Conservation (phyloP, 2,329 filamentous ascomycete species). For the Exophiala mesophila region DNA sequence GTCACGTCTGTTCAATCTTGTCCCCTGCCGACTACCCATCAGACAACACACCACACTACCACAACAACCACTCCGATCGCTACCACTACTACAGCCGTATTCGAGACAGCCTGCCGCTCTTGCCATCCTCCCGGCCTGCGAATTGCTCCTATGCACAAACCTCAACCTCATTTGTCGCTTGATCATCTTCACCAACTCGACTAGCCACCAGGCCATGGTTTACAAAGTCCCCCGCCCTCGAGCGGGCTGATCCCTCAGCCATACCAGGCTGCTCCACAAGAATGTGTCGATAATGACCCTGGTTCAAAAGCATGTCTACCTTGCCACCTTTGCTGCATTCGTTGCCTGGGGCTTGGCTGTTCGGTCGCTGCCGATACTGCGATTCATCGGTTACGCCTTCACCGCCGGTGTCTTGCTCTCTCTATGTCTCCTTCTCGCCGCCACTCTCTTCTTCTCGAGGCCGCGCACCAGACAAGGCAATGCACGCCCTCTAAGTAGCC, state of each 20-base stretch:
- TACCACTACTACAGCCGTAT: too few species aligned
- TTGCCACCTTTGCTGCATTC: slow-evolving; percentile 47
- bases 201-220: slow-evolving; percentile 6
- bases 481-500: slow-evolving; percentile 40
- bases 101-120: too few species aligned
- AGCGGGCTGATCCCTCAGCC: slow-evolving; percentile 14
- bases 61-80: too few species aligned
- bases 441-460: slow-evolving; percentile 40
- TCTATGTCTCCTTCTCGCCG: slow-evolving; percentile 55
- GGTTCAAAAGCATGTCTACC: slow-evolving; percentile 39
- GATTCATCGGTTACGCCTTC: slow-evolving; percentile 83
- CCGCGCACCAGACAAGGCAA: slow-evolving; percentile 36
- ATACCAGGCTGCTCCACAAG: slow-evolving; percentile 6
- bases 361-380: slow-evolving; percentile 75
- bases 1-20: too few species aligned
- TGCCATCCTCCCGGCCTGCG: too few species aligned
- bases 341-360: slow-evolving; percentile 83
- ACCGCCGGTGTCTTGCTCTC: slow-evolving; percentile 58
- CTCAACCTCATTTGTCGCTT: too few species aligned
- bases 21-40: too few species aligned
- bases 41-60: too few species aligned
- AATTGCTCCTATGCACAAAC: too few species aligned
- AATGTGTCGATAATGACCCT: slow-evolving; percentile 37
- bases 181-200: too few species aligned
- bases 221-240: slow-evolving; percentile 9